Evolutionary conservation across 257 asterid genomes (phyloP).

Genomic region (Solanum corneliomulleri): DNA sequence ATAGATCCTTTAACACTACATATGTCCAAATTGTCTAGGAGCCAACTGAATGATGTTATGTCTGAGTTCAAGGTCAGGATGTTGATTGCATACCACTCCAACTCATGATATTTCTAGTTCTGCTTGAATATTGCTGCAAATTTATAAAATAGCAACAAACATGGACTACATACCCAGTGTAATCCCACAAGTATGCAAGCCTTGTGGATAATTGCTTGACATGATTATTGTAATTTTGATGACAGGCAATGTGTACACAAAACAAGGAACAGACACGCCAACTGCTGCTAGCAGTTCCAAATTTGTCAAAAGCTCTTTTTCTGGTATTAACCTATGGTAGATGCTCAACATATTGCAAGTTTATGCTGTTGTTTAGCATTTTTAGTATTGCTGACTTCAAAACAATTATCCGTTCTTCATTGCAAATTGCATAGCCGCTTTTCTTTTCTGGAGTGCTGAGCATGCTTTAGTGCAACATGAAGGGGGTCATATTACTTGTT

Average conservation of each 20-base stretch:
- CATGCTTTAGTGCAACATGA: neutral
- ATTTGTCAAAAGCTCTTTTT: slow-evolving; percentile 70
- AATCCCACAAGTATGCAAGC: neutral
- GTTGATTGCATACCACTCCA: neutral
- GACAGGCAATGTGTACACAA: slow-evolving; percentile 71
- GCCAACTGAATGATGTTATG: slow-evolving; percentile 58
- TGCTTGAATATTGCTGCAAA: neutral
- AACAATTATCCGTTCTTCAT: slow-evolving; percentile 1
- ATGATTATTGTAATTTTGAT: neutral
- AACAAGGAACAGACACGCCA: slow-evolving; percentile 74
- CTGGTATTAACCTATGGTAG: slow-evolving; percentile 41
- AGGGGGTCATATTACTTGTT: neutral
- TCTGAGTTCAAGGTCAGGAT: slow-evolving; percentile 63
- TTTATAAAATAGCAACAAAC: neutral
- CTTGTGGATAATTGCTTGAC: neutral
- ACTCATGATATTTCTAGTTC: neutral
- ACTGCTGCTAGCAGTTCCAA: slow-evolving; percentile 58
- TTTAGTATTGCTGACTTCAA: neutral
- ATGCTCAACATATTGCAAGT: neutral
- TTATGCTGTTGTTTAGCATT: neutral
- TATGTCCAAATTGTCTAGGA: slow-evolving; percentile 74
- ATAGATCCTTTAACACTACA: slow-evolving; percentile 71
- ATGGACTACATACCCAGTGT: neutral
- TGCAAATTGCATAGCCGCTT: neutral
- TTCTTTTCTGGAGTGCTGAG: neutral